phyloP scores from a whole-genome alignment of 2,329 filamentous ascomycete genomes.

The Tympanopsis confertula region DNA sequence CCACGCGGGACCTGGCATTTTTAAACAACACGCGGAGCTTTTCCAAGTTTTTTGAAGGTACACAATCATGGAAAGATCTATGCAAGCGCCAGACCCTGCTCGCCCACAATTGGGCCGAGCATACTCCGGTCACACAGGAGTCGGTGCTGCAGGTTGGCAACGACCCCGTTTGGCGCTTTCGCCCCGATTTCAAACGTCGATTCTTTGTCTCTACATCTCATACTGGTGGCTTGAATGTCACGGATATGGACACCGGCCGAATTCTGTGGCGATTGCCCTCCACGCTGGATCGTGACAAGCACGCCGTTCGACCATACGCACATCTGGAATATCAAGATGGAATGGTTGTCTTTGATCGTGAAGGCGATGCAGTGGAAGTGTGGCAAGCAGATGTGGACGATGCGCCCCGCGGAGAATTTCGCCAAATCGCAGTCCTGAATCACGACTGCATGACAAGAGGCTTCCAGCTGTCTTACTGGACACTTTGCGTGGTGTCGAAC shows the following conservation, averaged over 20 bases:
- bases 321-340: conserved; percentile 34
- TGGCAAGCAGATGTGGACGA: conserved; percentile 25
- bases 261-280: conserved; percentile 19
- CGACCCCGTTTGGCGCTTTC: conserved; percentile 29
- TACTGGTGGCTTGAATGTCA: conserved; percentile 28
- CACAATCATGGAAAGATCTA: conserved; percentile 27
- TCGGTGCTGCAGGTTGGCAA: conserved; percentile 25
- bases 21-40: conserved; percentile 11
- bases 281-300: conserved; percentile 5
- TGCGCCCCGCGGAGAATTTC: conserved; percentile 22
- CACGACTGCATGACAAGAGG: conserved; percentile 29
- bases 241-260: conserved; percentile 28
- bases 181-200: conserved; percentile 30
- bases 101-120: conserved; percentile 20
- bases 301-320: conserved; percentile 26
- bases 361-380: conserved; percentile 29
- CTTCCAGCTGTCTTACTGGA: conserved; percentile 28
- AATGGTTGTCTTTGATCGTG: conserved; percentile 28
- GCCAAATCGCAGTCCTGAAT: conserved; percentile 21
- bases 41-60: conserved; percentile 17
- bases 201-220: conserved; percentile 31
- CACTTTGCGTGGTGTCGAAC: conserved; percentile 30
- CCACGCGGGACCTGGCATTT: conserved; percentile 14
- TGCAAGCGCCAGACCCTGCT: conserved; percentile 27
- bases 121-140: conserved; percentile 20